Evolutionary conservation across 805 yeast genomes (phyloP), one percentile per base, ranked within the genome.

Genomic region (Lachancea waltii): DNA sequence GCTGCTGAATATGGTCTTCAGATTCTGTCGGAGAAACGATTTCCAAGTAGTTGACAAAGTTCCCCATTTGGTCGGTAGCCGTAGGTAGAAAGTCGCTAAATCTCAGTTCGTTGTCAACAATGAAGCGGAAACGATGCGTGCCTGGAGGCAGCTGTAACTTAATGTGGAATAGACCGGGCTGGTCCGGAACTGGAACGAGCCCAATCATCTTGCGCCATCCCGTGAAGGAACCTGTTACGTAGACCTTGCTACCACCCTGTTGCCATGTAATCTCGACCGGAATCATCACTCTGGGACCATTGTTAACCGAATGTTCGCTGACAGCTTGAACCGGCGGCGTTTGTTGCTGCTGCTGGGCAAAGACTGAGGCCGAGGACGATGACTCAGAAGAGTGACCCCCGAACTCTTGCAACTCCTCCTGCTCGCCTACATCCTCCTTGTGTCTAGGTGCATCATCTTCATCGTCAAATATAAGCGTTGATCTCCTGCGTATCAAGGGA

Each of bases 131-230:
- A 47, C 96, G 70, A 62, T 89, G 97, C 0, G 95, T 89, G 7
- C 97, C 97, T 5, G 83, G 79, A 0, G 95, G 95, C 33, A 85
- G 64, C 28, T 85, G 84, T 35, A 85, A 67, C 36, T 83, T 81
- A 18, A 85, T 81, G 31, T 77, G 68, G 51, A 81, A 80, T 2
- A 55, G 26, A 8, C 58, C 59, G 4, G 60, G 62, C 21, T 58
- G 59, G 21, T 53, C 56, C 5, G 57, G 49, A 10, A 62, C 63
- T 7, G 66, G 63, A 21, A 72, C 72, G 51, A 92, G 67, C 27
- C 95, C 95, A 54, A 90, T 89, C 97, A 92, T 90, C 63, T 89
- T 90, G 49, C 96, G 71, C 97, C 98, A 92, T 3, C 95, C 96
- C 0, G 98, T 92, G 63, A 90, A 90, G 1, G 97, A 84, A 35